phyloP scores from a whole-genome alignment of 1,284 basidiomycete species.

The Psilocybe mexicana region DNA sequence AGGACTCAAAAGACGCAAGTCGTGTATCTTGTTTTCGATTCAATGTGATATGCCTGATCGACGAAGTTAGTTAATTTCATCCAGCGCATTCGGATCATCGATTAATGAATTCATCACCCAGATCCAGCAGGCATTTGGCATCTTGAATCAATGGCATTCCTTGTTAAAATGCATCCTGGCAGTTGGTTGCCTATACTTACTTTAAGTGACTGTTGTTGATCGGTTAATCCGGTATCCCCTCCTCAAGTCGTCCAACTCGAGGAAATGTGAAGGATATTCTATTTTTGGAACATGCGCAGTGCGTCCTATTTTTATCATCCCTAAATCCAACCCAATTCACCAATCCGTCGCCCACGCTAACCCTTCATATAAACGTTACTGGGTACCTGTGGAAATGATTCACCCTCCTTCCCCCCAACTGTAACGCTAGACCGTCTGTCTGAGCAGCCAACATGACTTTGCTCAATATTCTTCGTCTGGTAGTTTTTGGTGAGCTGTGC shows the following conservation, averaged over 20 bases:
- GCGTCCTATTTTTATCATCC: not conserved
- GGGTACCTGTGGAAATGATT: not conserved
- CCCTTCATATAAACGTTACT: not conserved
- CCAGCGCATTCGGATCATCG: too few species aligned
- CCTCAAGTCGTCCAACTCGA: not conserved
- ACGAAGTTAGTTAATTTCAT: too few species aligned
- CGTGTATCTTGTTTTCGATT: too few species aligned
- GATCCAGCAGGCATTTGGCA: too few species aligned
- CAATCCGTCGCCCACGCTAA: not conserved
- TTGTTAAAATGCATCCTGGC: too few species aligned
- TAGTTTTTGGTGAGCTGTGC: not conserved
- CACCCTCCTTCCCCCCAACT: not conserved
- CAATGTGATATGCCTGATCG: too few species aligned
- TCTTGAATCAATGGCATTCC: too few species aligned
- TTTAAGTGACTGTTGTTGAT: not conserved
- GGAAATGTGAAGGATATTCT: not conserved
- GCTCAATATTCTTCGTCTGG: constrained; percentile 3
- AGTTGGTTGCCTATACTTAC: too few species aligned
- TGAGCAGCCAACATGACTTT: constrained; percentile 1
- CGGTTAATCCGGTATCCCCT: not conserved
- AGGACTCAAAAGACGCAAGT: too few species aligned
- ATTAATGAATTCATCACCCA: too few species aligned
- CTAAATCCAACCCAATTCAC: not conserved
- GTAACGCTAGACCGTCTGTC: not conserved
- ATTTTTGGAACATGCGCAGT: constrained; percentile 6